Conservation (phyloP, 495 filamentous ascomycete genomes). For the Pseudevernia furfuracea region DNA sequence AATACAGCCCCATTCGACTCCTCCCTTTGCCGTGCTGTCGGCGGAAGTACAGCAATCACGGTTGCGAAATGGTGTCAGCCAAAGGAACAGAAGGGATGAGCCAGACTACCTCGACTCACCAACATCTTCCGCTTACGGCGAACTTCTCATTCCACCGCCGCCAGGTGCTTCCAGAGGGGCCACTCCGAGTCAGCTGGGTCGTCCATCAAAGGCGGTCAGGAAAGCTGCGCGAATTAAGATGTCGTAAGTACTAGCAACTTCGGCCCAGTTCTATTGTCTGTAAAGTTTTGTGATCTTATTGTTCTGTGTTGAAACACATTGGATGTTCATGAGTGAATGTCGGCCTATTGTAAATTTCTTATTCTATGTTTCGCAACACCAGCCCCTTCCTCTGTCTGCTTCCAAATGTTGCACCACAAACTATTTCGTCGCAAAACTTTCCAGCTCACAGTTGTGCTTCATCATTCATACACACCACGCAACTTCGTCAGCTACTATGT, state of each 20-base stretch:
- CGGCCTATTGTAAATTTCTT: constrained; percentile 12
- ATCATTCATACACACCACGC: not conserved
- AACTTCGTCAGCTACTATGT: not conserved
- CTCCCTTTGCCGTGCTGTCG: constrained; percentile 13
- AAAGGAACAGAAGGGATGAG: constrained; percentile 28
- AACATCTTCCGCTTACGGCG: constrained; percentile 25
- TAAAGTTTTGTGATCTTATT: not conserved
- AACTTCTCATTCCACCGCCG: constrained; percentile 28
- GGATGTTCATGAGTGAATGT: not conserved
- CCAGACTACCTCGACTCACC: constrained; percentile 25
- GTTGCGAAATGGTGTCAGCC: constrained; percentile 20
- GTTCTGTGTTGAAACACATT: constrained; percentile 5
- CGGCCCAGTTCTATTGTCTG: not conserved
- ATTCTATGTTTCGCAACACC: constrained; percentile 5
- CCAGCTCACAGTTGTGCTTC: not conserved
- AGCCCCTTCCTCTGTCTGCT: not conserved
- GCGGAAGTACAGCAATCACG: constrained; percentile 20
- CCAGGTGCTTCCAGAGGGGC: constrained; percentile 48
- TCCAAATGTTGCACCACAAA: not conserved
- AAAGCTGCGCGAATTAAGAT: constrained; percentile 56
- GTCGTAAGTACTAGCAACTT: constrained; percentile 48
- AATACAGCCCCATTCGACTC: constrained; percentile 9
- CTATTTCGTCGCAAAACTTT: not conserved
- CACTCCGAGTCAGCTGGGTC: constrained; percentile 42
- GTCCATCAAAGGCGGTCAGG: constrained; percentile 48